Percentiles rank a stretch among this genome's conserved stretches.
These are phyloP conservation scores for Chamaecyparis obtusa DNA, from an alignment of 75 land plant species.

Conservation along the genomic window DNA sequence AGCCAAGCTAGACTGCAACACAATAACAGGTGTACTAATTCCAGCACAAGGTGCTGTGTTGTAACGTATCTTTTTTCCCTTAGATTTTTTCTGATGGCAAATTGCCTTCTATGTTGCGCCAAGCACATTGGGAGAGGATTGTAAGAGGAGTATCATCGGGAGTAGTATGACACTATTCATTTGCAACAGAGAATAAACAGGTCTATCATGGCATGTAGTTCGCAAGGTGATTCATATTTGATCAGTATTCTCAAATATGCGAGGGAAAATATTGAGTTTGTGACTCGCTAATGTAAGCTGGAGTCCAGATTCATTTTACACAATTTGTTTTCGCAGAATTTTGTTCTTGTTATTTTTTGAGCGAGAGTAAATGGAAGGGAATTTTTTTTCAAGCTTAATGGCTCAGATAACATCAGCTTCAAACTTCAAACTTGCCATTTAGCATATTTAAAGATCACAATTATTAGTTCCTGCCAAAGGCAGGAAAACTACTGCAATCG, in stretches of 20 bases:
- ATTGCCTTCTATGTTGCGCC: background rate
- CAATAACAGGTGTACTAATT: background rate
- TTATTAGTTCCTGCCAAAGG: too few relatives aligned
- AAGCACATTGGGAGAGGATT: background rate
- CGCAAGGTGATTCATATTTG: background rate
- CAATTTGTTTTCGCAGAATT: background rate
- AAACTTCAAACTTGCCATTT: background rate
- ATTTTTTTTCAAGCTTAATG: background rate
- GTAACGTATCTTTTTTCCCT: slow-evolving; percentile 1
- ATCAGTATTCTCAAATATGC: background rate
- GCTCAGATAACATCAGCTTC: background rate
- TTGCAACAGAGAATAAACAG: background rate
- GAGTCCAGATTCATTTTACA: background rate
- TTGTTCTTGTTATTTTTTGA: background rate
- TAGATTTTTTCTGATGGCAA: background rate
- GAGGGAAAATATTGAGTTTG: background rate
- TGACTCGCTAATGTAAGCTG: background rate
- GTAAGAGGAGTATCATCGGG: too few relatives aligned
- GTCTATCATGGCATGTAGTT: background rate
- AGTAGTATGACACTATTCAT: background rate
- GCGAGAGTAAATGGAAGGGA: background rate
- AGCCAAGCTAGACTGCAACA: background rate
- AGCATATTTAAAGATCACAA: too few relatives aligned
- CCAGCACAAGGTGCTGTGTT: slow-evolving; percentile 3
- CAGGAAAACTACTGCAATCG: too few relatives aligned